Base-by-base conservation (phyloP, 345 rosid species). In the Lepidium sativum region DNA sequence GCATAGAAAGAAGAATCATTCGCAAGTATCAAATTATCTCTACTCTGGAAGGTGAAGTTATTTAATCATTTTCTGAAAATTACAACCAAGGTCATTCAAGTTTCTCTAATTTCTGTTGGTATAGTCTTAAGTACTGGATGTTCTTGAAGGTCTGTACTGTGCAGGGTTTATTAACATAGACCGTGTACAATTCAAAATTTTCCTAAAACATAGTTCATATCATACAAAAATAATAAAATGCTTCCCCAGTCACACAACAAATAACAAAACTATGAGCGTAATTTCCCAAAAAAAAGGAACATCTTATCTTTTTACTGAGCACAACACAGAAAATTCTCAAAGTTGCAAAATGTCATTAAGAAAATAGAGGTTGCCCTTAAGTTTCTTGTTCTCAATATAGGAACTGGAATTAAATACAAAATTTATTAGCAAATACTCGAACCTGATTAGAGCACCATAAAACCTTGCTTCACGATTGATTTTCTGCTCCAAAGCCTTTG, bases 371-470 rank as follows among this genome's bases (percentile, higher is more conserved):
- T 2, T 57, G 15, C 61, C 60, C 65, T 62, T 50, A 64, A 38
- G 51, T 18, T 39, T 55, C 45, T 14, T 29, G 23, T 33, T 49
- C 23, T 48, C 40, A 64, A 14, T 45, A 18, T 7, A 27, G 12
- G 14, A 72, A 25, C 37, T 54, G 15, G 33, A 43, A 47, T 14
- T 33, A 8, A 40, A 5, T 20, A 9, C 2, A 6, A 33, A 56
- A 20, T 3, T n/a, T 17, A 27, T 13, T 20, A 52, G 41, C 14
- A 56, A 66, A 43, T 27, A 55, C 21, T 18, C 77, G 31, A 56
- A 89, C 98, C 97, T 86, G 77, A 92, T 87, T 54, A 92, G 80
- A 69, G 98, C 97, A 41, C 97, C 98, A 68, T 92, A 92, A 77
- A 92, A 92, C 68, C 89, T 89, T 74, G 98, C 96, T 75, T 92